Conservation (phyloP, 345 rosid species). For the Sonneratia caseolaris region DNA sequence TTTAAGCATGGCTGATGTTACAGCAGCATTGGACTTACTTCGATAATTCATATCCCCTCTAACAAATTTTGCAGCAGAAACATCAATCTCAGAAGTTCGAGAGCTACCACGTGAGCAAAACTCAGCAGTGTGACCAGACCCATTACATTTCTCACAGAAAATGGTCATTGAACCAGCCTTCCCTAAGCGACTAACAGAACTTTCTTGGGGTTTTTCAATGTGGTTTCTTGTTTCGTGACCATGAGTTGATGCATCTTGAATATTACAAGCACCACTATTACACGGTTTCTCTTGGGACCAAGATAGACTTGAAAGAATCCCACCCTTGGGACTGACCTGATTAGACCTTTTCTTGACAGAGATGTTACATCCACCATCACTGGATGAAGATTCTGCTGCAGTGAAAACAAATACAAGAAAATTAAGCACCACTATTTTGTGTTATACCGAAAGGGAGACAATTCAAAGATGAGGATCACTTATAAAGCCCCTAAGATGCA, state of each 20-base stretch:
- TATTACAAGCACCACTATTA: constrained; percentile 29
- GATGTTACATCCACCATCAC: constrained; percentile 27
- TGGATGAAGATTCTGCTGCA: constrained; percentile 40
- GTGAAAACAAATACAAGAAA: constrained; percentile 4
- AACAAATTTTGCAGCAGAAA: constrained; percentile 32
- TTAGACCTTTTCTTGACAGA: constrained; percentile 39
- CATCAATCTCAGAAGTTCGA: constrained; percentile 37
- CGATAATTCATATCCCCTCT: constrained; percentile 43
- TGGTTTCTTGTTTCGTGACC: constrained; percentile 44
- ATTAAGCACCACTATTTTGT: background rate
- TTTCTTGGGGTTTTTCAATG: constrained; percentile 51
- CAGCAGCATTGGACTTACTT: constrained; percentile 65
- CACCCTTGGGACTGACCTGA: constrained; percentile 47
- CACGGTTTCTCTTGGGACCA: constrained; percentile 37
- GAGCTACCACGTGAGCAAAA: constrained; percentile 29
- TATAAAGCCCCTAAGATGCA: background rate
- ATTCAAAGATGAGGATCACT: background rate
- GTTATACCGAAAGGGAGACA: background rate
- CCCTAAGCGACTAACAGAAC: constrained; percentile 32
- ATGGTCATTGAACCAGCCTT: constrained; percentile 38
- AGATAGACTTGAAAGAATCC: constrained; percentile 48
- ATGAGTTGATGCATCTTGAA: constrained; percentile 42
- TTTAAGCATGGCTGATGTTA: constrained; percentile 71
- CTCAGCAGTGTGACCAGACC: constrained; percentile 53
- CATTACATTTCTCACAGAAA: constrained; percentile 45